These are phyloP conservation scores for Globisporangium iwayamae DNA, from an alignment of 352 stramenopile genomes.

Conservation along the genomic window DNA sequence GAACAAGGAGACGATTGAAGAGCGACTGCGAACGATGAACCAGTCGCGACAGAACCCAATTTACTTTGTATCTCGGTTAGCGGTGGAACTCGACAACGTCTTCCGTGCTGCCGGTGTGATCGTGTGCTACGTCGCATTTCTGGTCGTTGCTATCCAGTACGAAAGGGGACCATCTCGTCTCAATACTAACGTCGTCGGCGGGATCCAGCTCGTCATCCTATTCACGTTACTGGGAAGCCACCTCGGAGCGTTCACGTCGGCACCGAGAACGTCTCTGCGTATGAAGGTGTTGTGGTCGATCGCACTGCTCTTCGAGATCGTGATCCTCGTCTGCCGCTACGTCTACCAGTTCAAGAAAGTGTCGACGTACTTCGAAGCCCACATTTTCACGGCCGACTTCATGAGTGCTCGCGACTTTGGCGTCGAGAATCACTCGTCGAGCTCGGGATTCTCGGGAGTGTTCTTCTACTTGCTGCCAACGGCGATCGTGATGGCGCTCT, in stretches of 20 bases:
- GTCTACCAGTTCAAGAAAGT: constrained; percentile 80
- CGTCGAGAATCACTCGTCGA: constrained; percentile 59
- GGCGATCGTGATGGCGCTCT: constrained; percentile 61
- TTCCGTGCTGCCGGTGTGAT: constrained; percentile 63
- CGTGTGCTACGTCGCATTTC: constrained; percentile 69
- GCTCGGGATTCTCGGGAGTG: constrained; percentile 56
- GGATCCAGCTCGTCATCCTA: constrained; percentile 55
- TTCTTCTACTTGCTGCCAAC: constrained; percentile 82
- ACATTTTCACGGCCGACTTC: constrained; percentile 71
- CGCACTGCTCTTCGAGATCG: constrained; percentile 64
- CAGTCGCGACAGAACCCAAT: constrained; percentile 66
- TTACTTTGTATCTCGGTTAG: constrained; percentile 70
- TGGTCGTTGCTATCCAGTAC: constrained; percentile 63
- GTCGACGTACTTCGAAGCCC: constrained; percentile 50
- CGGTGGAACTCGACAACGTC: constrained; percentile 71
- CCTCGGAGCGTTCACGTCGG: constrained; percentile 56
- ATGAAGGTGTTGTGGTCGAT: constrained; percentile 76
- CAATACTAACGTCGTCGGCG: constrained; percentile 68
- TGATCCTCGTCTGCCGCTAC: constrained; percentile 69
- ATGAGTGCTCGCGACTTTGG: constrained; percentile 73
- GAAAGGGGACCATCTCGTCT: constrained; percentile 44
- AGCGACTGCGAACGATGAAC: constrained; percentile 56
- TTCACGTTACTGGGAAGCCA: constrained; percentile 69
- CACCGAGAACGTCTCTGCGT: constrained; percentile 63
- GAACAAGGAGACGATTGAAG: constrained; percentile 65